Percentiles rank a stretch among this genome's conserved stretches.
These are phyloP conservation scores for Scutellaria galericulata DNA, from an alignment of 257 asterid species.

Conservation along the genomic window DNA sequence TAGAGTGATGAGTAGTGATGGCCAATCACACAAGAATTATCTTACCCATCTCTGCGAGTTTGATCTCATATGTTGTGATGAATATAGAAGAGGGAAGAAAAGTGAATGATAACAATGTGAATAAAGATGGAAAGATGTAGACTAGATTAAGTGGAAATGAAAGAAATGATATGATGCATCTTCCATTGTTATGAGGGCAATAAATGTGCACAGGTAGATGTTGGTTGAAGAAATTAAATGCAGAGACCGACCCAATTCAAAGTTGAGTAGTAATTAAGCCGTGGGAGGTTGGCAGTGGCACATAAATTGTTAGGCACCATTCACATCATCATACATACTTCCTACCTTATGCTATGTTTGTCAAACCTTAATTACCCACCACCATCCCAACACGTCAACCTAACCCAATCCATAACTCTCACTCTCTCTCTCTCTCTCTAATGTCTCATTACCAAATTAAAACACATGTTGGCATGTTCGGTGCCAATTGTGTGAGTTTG, in stretches of 20 bases:
- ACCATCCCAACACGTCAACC: no score
- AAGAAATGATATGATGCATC: no score
- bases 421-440: no score
- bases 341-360: background rate
- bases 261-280: background rate
- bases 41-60: background rate
- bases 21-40: slow-evolving; percentile 6
- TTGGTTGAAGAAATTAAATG: slow-evolving; percentile 53
- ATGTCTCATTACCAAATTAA: no score
- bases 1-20: background rate
- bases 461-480: no score
- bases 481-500: no score
- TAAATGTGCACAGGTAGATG: slow-evolving; percentile 49
- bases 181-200: background rate
- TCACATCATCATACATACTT: background rate
- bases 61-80: no score
- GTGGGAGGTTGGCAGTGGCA: slow-evolving; percentile 52
- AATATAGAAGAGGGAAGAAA: no score
- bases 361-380: no score
- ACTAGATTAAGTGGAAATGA: no score
- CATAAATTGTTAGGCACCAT: slow-evolving; percentile 28
- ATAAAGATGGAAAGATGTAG: background rate
- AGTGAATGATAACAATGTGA: background rate
- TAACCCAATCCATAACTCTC: background rate
- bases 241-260: slow-evolving; percentile 46